Evolutionary conservation across 1,284 basidiomycete species (phyloP), one percentile per base, ranked within the genome.

Genomic region (Rhodotorula sp.): DNA sequence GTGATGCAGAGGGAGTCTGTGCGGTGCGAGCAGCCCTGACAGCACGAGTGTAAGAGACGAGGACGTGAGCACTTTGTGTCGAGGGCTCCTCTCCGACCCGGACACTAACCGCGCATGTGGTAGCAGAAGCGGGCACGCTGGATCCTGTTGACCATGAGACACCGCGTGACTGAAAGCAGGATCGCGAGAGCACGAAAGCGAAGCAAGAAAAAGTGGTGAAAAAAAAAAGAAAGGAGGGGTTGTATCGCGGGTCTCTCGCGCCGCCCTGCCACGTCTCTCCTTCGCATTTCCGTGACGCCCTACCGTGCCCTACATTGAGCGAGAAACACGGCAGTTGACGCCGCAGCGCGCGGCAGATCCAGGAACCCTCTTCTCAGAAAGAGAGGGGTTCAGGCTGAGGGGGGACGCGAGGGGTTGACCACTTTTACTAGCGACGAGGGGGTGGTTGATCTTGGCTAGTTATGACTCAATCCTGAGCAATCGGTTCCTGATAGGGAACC

Each of bases 391-490:
- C 26, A 34, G 49, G 61, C 52, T 5, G 38, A 31, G n/a, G 50
- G 18, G 52, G 54, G 47, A 15, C 34, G 21, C 38, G 43, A 34
- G 31, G 31, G 43, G 28, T 12, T 31, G 58, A 31, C 48, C 18
- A 26, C 52, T 31, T n/a, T 28, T 7, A 21, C 18, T 50, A 60
- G 12, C 54, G 62, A 47, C 62, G 54, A 16, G 47, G 23, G 19
- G 2, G 23, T 15, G 4, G 5, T 67, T 45, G 62, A 45, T 73
- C 60, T 73, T 26, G 66, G 71, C 71, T 21, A 23, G 66, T 69
- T 65, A 73, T 73, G 71, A 73, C 71, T 73, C 71, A 70, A 66
- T 63, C 61, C 68, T 60, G 60, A 61, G 66, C 71, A 73, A 73
- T 54, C 31, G 57, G 34, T 67, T 69, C 71, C 62, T 18, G 31